Percentiles rank a stretch among this genome's conserved stretches.
These are phyloP conservation scores for Rhizopus sp. DNA, from an alignment of 371 early-diverging fungal species.

Conservation along the genomic window DNA sequence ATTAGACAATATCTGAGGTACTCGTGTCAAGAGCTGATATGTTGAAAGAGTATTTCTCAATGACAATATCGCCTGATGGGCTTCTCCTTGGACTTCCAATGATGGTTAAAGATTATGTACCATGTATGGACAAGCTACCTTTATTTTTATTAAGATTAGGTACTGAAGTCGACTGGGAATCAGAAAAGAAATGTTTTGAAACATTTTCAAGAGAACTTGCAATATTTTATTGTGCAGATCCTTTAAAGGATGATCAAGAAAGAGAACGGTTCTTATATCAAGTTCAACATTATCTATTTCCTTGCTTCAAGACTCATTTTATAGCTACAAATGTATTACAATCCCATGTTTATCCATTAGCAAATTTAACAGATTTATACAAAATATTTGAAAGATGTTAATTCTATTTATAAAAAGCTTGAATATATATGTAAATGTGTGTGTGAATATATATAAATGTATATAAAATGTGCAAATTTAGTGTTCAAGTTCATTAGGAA, in stretches of 20 bases:
- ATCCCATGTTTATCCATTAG: constrained; percentile 65
- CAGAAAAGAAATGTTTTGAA: constrained; percentile 81
- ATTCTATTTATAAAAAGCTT: not conserved
- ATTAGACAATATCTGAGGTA: constrained; percentile 54
- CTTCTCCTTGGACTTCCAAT: constrained; percentile 73
- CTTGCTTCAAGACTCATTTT: constrained; percentile 70
- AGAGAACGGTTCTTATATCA: constrained; percentile 54
- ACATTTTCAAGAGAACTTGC: constrained; percentile 73
- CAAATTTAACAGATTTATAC: constrained; percentile 87
- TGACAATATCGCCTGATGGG: constrained; percentile 68
- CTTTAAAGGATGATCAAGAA: constrained; percentile 44
- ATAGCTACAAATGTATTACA: constrained; percentile 59
- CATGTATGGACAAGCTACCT: constrained; percentile 83
- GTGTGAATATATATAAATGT: not conserved
- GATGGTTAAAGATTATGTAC: constrained; percentile 76
- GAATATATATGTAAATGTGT: not conserved
- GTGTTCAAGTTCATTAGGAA: constrained; percentile 33
- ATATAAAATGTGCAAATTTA: constrained; percentile 7
- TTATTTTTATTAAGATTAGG: constrained; percentile 79
- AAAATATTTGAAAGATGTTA: constrained; percentile 91
- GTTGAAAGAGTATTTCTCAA: constrained; percentile 85
- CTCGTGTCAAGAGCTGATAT: constrained; percentile 71
- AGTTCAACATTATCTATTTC: constrained; percentile 79
- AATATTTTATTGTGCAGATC: constrained; percentile 75
- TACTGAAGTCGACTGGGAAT: constrained; percentile 82